phyloP scores from a whole-genome alignment of 352 stramenopile species.

The Phytophthora aleatoria region DNA sequence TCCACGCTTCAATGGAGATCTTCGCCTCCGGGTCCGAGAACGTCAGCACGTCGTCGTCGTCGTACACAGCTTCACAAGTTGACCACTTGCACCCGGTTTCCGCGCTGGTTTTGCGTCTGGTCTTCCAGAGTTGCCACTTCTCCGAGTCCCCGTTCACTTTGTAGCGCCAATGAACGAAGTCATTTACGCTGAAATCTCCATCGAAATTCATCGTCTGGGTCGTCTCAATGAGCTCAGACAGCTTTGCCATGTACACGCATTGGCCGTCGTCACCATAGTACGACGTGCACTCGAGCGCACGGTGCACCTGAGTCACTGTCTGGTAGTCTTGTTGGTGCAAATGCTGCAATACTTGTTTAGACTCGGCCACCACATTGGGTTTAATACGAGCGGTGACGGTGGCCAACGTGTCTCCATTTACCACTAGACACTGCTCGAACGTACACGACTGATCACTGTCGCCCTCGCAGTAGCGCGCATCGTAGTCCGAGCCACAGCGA shows the following conservation, averaged over 20 bases:
- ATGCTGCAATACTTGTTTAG: slow-evolving; percentile 41
- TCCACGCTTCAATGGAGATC: slow-evolving; percentile 62
- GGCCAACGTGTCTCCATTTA: slow-evolving; percentile 53
- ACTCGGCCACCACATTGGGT: slow-evolving; percentile 27
- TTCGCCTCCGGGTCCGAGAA: slow-evolving; percentile 49
- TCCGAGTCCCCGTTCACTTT: slow-evolving; percentile 42
- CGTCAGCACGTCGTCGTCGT: slow-evolving; percentile 31
- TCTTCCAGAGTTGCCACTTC: slow-evolving; percentile 58
- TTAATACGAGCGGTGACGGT: slow-evolving; percentile 40
- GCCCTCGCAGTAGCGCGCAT: slow-evolving; percentile 44
- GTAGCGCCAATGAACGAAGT: slow-evolving; percentile 72
- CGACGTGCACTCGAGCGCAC: slow-evolving; percentile 49
- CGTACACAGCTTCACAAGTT: slow-evolving; percentile 15
- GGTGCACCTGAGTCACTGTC: slow-evolving; percentile 62
- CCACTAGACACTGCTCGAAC: slow-evolving; percentile 59
- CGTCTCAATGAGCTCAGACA: slow-evolving; percentile 44
- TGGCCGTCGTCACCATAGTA: slow-evolving; percentile 35
- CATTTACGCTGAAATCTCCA: slow-evolving; percentile 15
- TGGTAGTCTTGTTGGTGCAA: slow-evolving; percentile 46
- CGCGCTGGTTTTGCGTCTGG: slow-evolving; percentile 20
- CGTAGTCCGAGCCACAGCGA: slow-evolving; percentile 55
- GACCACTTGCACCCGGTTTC: slow-evolving; percentile 20
- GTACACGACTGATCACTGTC: slow-evolving; percentile 36
- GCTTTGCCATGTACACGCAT: slow-evolving; percentile 41
- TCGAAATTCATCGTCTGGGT: slow-evolving; percentile 31